phyloP scores from a whole-genome alignment of 2,329 filamentous ascomycete genomes.

The Xylaria hypoxylon region DNA sequence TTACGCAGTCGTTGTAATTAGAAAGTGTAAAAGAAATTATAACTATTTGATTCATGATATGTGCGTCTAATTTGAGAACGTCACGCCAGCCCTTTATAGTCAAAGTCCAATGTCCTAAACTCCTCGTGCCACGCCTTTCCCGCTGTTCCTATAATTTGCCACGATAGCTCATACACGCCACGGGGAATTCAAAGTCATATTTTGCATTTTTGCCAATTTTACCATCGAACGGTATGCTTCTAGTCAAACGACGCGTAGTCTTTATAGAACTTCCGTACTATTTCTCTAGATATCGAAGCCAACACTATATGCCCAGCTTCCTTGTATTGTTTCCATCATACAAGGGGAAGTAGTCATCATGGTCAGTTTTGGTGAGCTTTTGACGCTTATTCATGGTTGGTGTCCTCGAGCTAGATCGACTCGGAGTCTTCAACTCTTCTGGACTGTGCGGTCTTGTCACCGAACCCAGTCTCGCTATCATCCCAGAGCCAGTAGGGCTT shows the following conservation, averaged over 20 bases:
- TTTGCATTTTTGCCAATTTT: background rate
- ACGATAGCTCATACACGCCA: background rate
- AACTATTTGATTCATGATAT: slow-evolving; percentile 21
- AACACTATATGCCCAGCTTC: slow-evolving; percentile 29
- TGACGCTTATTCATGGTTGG: slow-evolving; percentile 53
- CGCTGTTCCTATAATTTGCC: slow-evolving; percentile 1
- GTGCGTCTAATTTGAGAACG: background rate
- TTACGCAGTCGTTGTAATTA: slow-evolving; percentile 3
- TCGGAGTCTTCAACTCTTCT: slow-evolving; percentile 56
- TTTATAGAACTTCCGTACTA: background rate
- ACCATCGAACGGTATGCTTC: background rate
- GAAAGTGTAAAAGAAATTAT: background rate
- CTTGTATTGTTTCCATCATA: slow-evolving; percentile 38
- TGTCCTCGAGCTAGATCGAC: slow-evolving; percentile 62
- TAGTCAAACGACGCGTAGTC: background rate
- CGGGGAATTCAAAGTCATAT: background rate
- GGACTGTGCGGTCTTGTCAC: slow-evolving; percentile 46
- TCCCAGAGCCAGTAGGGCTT: slow-evolving; percentile 35
- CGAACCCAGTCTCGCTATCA: slow-evolving; percentile 40
- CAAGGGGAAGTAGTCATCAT: slow-evolving; percentile 59
- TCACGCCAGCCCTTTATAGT: background rate
- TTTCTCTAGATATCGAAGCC: background rate
- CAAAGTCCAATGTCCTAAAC: slow-evolving; percentile 6
- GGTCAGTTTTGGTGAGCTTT: slow-evolving; percentile 49
- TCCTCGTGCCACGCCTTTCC: slow-evolving; percentile 20